Base-by-base conservation (phyloP, 495 filamentous ascomycete genomes). In the Letharia columbiana region DNA sequence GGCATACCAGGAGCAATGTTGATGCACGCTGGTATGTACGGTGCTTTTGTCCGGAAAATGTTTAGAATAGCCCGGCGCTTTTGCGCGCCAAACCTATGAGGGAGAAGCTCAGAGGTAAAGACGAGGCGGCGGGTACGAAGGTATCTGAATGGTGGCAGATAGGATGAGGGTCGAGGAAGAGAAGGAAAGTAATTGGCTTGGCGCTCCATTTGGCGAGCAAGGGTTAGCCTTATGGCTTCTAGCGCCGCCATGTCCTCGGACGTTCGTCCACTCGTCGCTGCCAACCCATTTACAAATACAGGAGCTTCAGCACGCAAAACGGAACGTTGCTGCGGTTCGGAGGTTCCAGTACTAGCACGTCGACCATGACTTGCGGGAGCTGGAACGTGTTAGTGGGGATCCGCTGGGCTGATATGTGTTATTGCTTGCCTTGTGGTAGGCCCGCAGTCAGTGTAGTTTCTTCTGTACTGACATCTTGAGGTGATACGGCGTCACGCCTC, bases 51-150 rank as follows among this genome's bases (percentile, higher is more conserved):
- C 33, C 58, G 42, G 17, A 70, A 58, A 18, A 70, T 60, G 8
- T 45, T 20, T n/a, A 57, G 57, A 23, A 67, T 23, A 2, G 31
- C 41, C 42, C 31, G 39, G 23, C 65, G 65, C 47, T 67, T 67
- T 33, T 47, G 33, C 12, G 15, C 44, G 35, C 40, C 11, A 52
- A 67, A 67, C 41, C 31, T 62, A 42, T 49, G 65, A 28, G 68
- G 68, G 20, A 65, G 17, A 5, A 67, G 28, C 45, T 70, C 65
- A 33, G 65, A 67, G 11, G 58, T 61, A 20, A 64, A 67, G 50
- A 67, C 39, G 4, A 65, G 20, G 3, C 28, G 11, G 9, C 28
- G 40, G 13, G 33, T 37, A 9, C 54, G 28, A 60, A 37, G 8
- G 42, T 58, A 37, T 37, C 54, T 57, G 33, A 57, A 6, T 6